Percentiles rank a stretch among this genome's conserved stretches.
These are phyloP conservation scores for Ascochyta pisi DNA, from an alignment of 2,329 filamentous ascomycete species.

Conservation along the genomic window DNA sequence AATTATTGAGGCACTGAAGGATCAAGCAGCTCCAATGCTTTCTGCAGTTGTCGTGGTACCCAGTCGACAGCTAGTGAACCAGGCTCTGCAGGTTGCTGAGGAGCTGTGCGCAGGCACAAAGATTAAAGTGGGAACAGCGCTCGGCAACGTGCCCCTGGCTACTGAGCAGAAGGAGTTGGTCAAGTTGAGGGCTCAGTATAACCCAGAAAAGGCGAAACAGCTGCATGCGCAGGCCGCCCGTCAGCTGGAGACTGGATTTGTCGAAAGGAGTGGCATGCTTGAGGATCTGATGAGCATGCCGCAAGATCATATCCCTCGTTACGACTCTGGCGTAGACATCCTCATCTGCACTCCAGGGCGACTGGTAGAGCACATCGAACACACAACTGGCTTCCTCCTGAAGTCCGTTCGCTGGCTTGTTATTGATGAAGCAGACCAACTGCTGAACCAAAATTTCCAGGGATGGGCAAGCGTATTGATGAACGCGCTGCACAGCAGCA, in stretches of 20 bases:
- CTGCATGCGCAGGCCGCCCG: slow-evolving; percentile 52
- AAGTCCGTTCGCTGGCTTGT: slow-evolving; percentile 84
- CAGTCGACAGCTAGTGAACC: slow-evolving; percentile 86
- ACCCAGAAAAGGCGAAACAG: slow-evolving; percentile 65
- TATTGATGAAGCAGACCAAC: slow-evolving; percentile 91
- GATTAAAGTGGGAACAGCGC: slow-evolving; percentile 79
- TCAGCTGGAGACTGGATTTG: slow-evolving; percentile 39
- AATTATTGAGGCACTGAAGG: slow-evolving; percentile 77
- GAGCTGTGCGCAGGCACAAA: slow-evolving; percentile 73
- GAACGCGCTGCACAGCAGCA: slow-evolving; percentile 61
- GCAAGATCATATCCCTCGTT: slow-evolving; percentile 69
- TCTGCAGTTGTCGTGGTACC: slow-evolving; percentile 86
- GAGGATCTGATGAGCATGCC: slow-evolving; percentile 53
- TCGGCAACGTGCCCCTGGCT: slow-evolving; percentile 78
- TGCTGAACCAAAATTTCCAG: slow-evolving; percentile 90
- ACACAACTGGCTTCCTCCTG: slow-evolving; percentile 81
- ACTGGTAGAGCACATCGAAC: slow-evolving; percentile 86
- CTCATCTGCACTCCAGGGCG: slow-evolving; percentile 91
- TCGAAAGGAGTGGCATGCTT: slow-evolving; percentile 48
- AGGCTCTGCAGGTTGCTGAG: slow-evolving; percentile 81
- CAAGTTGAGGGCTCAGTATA: slow-evolving; percentile 65
- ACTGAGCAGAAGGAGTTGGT: slow-evolving; percentile 69
- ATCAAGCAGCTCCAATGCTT: slow-evolving; percentile 68
- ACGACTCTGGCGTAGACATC: slow-evolving; percentile 79
- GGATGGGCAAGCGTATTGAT: slow-evolving; percentile 83